phyloP scores from a whole-genome alignment of 306 rosid species.

The Hylodesmum podocarpum region DNA sequence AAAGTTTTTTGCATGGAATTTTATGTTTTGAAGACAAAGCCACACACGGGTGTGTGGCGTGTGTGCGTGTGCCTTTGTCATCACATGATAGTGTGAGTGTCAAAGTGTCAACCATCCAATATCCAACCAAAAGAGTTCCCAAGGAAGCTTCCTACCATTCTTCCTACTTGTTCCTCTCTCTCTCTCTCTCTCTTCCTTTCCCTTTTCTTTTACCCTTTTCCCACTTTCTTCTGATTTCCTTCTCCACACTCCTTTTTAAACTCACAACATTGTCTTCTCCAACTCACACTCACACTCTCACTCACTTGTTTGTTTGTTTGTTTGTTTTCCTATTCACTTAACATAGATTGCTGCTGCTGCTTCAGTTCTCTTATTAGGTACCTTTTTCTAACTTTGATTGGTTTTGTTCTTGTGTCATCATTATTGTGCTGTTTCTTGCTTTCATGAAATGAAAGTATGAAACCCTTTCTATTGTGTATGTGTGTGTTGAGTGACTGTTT shows the following conservation, averaged over 20 bases:
- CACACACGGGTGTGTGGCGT: slow-evolving; percentile 9
- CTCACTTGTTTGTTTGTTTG: neutral
- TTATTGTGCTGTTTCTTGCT: neutral
- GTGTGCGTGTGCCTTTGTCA: neutral
- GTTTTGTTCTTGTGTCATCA: neutral
- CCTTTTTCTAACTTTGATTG: slow-evolving; percentile 16
- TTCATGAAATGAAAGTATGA: neutral
- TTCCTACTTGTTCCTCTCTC: slow-evolving; percentile 37
- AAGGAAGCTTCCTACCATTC: slow-evolving; percentile 72
- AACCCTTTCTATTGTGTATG: slow-evolving; percentile 5
- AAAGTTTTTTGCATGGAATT: slow-evolving; percentile 1
- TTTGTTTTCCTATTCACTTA: neutral
- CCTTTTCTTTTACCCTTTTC: slow-evolving; percentile 12
- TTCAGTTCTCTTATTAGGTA: slow-evolving; percentile 45
- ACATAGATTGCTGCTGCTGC: slow-evolving; percentile 5
- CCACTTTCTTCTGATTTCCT: slow-evolving; percentile 34
- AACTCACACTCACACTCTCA: neutral
- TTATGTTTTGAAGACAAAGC: slow-evolving; percentile 1
- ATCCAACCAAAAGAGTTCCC: slow-evolving; percentile 45
- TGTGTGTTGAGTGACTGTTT: neutral
- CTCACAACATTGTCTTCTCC: slow-evolving; percentile 18
- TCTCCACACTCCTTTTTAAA: slow-evolving; percentile 34
- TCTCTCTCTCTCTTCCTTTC: slow-evolving; percentile 19
- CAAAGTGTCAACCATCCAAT: slow-evolving; percentile 39
- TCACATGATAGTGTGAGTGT: neutral